Percentiles rank a stretch among this genome's conserved stretches.
Conservation (phyloP, 345 rosid genomes). For the Salix exigua region DNA sequence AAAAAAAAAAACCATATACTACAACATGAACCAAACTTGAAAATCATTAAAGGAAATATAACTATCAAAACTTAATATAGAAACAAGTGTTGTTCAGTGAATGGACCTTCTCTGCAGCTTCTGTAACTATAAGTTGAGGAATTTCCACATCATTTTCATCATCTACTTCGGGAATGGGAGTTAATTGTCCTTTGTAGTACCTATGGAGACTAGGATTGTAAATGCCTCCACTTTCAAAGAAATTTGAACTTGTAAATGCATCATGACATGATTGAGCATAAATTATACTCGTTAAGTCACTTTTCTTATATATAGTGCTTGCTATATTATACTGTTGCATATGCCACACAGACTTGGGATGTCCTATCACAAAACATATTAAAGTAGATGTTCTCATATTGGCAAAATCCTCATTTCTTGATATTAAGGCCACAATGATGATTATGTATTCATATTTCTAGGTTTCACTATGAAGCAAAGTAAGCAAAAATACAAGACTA, state of each 20-base stretch:
- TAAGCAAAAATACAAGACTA: not conserved
- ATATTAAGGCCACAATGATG: not conserved
- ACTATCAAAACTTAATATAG: not conserved
- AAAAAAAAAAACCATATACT: not conserved
- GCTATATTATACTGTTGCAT: not conserved
- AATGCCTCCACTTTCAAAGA: not conserved
- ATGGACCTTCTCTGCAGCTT: conserved; percentile 90
- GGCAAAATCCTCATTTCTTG: not conserved
- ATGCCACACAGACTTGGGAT: not conserved
- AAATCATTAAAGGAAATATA: not conserved
- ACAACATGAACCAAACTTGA: not conserved
- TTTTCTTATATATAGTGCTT: not conserved
- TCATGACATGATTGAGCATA: not conserved
- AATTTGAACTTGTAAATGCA: not conserved
- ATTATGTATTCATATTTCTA: not conserved
- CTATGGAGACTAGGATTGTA: conserved; percentile 34
- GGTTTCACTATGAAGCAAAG: not conserved
- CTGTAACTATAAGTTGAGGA: conserved; percentile 52
- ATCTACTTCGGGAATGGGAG: conserved; percentile 60
- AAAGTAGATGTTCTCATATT: not conserved
- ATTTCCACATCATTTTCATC: conserved; percentile 42
- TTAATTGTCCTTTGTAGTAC: conserved; percentile 81
- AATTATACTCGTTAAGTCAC: not conserved
- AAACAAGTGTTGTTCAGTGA: not conserved
- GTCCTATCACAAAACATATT: not conserved